Evolutionary conservation across 2,329 filamentous ascomycete genomes (phyloP), one percentile per base, ranked within the genome.

Genomic region (Dryadomyces quercus-mongolicae): DNA sequence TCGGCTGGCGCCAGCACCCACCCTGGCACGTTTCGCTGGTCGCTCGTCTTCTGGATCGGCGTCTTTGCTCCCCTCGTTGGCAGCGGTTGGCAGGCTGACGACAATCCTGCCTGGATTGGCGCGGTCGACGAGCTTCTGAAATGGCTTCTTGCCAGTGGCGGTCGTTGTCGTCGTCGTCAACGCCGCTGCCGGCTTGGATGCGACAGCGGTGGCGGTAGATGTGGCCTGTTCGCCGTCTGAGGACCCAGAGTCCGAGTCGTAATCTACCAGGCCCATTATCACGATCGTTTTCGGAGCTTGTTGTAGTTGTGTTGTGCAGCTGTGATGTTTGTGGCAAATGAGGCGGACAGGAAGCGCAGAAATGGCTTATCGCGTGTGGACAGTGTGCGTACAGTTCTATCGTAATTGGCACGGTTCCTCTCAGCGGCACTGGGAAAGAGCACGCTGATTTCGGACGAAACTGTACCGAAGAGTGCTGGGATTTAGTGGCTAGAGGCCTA

Each of bases 71-170:
- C 70, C 61, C 2, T 68, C 62, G 3, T 20, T 48, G 5, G 60
- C 64, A 43, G 74, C 64, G 58, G 77, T 67, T 3, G 88, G 83
- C 15, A 96, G 78, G 61, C 78, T 88, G 67, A 96, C 82, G 65
- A 84, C 77, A 68, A 96, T 94, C 70, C 91, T 94, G 68, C 85
- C 82, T 8, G 87, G 82, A 65, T 90, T 89, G 54, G 84, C 79
- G 65, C 85, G 81, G 70, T 93, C 86, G 68, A 95, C 81, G 54
- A 93, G 81, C 68, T 90, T 91, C 63, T 86, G 84, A 65, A 90
- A 86, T 18, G 80, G 71, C 56, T 84, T 78, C 67, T 88, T 79
- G 21, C 72, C 65, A 31, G 57, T 49, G 51, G 62, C 65, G 34
- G 57, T 49, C 50, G 62, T 55, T 51, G 66, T 60, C 21, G 65